These are phyloP conservation scores for Plasmodium gallinaceum DNA, from an alignment of 169 alveolate genomes.

Conservation along the genomic window DNA sequence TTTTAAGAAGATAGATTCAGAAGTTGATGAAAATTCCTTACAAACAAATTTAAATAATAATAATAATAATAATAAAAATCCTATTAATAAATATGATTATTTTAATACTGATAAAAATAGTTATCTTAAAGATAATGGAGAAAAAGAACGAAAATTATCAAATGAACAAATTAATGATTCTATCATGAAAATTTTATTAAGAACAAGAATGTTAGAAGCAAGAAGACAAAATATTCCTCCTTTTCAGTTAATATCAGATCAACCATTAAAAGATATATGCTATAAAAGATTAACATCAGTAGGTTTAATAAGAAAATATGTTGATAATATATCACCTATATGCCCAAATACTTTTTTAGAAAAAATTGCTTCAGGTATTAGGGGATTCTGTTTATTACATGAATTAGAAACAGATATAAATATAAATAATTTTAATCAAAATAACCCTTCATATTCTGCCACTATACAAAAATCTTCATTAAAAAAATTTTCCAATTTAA, in stretches of 20 bases:
- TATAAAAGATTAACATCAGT: constrained; percentile 54
- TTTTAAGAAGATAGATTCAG: too few species aligned
- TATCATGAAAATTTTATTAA: constrained; percentile 44
- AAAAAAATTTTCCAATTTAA: constrained; percentile 18
- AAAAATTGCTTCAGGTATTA: constrained; percentile 49
- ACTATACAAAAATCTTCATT: neutral
- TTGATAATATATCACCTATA: constrained; percentile 64
- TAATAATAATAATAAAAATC: neutral
- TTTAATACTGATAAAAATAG: constrained; percentile 29
- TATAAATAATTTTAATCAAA: neutral
- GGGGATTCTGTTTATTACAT: constrained; percentile 71
- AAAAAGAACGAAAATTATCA: constrained; percentile 42
- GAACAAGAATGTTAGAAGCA: constrained; percentile 77
- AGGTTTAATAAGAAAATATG: constrained; percentile 55
- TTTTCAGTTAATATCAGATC: constrained; percentile 73
- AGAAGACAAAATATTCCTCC: constrained; percentile 76
- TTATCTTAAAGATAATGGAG: constrained; percentile 18
- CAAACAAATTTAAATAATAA: neutral
- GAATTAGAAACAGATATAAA: constrained; percentile 39
- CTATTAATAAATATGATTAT: constrained; percentile 37
- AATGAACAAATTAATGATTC: constrained; percentile 55
- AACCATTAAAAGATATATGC: constrained; percentile 75
- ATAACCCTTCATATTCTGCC: neutral
- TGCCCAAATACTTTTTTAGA: constrained; percentile 68
- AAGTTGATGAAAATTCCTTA: neutral